Percentiles rank a stretch among this genome's conserved stretches.
Conservation (phyloP, 495 filamentous ascomycete genomes). For the Letharia lupina region DNA sequence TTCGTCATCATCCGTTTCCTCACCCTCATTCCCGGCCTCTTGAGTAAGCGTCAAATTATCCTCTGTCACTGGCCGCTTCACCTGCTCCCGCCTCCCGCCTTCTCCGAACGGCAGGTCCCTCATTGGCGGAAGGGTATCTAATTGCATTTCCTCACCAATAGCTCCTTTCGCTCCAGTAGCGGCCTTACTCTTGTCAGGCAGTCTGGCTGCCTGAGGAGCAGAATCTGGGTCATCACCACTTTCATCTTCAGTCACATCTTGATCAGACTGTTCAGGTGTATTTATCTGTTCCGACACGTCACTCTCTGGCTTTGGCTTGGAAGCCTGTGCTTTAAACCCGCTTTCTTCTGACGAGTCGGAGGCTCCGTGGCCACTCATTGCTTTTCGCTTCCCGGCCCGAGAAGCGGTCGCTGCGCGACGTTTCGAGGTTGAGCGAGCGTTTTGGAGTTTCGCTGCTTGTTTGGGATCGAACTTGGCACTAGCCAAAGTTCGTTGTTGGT, state of each 20-base stretch:
- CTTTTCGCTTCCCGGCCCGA: conserved; percentile 32
- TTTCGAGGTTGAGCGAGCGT: conserved; percentile 34
- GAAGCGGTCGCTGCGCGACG: conserved; percentile 36
- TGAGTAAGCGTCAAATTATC: conserved; percentile 6
- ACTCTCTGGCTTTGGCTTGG: conserved; percentile 15
- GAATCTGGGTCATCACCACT: conserved; percentile 11
- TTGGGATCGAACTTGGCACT: conserved; percentile 48
- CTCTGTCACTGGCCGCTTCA: conserved; percentile 6
- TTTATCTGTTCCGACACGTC: conserved; percentile 11
- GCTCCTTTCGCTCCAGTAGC: not conserved
- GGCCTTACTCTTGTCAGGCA: not conserved
- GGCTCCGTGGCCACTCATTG: conserved; percentile 13
- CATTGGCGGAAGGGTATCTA: conserved; percentile 29
- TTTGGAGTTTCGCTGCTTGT: conserved; percentile 28
- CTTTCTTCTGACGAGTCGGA: conserved; percentile 18
- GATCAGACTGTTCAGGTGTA: conserved; percentile 20
- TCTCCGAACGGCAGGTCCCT: conserved; percentile 37
- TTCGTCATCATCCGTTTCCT: conserved; percentile 44
- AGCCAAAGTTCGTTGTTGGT: conserved; percentile 63
- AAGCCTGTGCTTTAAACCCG: conserved; percentile 19
- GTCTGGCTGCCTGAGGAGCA: not conserved
- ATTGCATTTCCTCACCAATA: conserved; percentile 9
- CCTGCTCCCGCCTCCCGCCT: not conserved
- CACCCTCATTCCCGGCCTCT: conserved; percentile 22
- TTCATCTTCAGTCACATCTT: conserved; percentile 26